Evolutionary conservation across 257 asterid genomes (phyloP).

Genomic region (Prunella vulgaris): DNA sequence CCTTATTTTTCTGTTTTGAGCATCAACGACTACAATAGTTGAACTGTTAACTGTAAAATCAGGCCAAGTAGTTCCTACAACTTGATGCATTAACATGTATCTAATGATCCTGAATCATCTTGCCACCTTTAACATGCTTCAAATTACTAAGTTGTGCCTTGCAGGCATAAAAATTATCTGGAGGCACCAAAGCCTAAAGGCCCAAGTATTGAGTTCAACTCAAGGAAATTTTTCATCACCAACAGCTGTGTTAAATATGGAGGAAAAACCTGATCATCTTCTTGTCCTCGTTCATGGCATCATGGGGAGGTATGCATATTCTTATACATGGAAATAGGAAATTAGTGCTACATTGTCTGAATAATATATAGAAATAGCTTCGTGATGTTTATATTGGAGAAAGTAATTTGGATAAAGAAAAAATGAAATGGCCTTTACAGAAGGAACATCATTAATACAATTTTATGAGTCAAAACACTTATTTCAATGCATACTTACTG

Average conservation of each 20-base stretch:
- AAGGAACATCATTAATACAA: not conserved
- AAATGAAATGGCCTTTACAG: not conserved
- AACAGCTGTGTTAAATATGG: slow-evolving; percentile 19
- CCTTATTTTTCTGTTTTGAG: not conserved
- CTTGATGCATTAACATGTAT: not conserved
- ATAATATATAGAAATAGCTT: slow-evolving; percentile 11
- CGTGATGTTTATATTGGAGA: slow-evolving; percentile 1
- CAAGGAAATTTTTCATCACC: slow-evolving; percentile 35
- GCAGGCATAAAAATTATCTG: slow-evolving; percentile 36
- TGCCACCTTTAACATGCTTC: slow-evolving; percentile 3
- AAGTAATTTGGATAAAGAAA: not conserved
- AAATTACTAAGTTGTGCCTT: not conserved
- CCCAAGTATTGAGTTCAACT: slow-evolving; percentile 34
- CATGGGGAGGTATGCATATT: slow-evolving; percentile 44
- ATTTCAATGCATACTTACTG: not conserved
- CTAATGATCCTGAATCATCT: not conserved
- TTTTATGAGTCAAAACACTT: not conserved
- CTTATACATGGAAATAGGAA: slow-evolving; percentile 13
- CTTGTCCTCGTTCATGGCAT: slow-evolving; percentile 60
- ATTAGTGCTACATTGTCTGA: not conserved
- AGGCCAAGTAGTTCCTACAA: not conserved
- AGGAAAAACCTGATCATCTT: slow-evolving; percentile 46
- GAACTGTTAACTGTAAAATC: not conserved
- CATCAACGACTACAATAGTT: not conserved
- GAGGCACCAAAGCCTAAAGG: slow-evolving; percentile 28